These are phyloP conservation scores for Crepidotus variabilis DNA, from an alignment of 768 basidiomycete genomes.

Conservation along the genomic window DNA sequence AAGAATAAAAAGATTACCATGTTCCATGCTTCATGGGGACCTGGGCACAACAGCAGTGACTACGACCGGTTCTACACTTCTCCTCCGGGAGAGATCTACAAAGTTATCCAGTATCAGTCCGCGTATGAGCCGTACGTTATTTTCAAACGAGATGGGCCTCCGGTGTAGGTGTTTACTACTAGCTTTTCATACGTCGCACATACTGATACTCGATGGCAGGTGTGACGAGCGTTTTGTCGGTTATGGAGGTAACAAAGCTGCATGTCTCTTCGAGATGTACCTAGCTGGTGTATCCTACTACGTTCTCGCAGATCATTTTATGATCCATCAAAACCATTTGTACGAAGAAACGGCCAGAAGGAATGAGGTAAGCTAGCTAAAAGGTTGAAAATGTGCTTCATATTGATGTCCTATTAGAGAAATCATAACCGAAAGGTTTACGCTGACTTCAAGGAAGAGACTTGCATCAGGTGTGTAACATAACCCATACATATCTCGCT, in stretches of 20 bases:
- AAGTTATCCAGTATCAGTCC: constrained; percentile 72
- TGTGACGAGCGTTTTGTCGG: constrained; percentile 90
- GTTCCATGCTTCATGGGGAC: constrained; percentile 76
- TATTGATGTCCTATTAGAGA: constrained; percentile 37
- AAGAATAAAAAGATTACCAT: constrained; percentile 54
- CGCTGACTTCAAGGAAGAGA: constrained; percentile 74
- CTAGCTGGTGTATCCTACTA: constrained; percentile 81
- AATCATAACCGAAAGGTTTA: constrained; percentile 76
- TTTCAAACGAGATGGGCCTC: constrained; percentile 70
- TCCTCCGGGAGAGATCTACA: constrained; percentile 64
- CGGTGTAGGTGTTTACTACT: constrained; percentile 51
- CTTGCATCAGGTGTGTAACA: constrained; percentile 39
- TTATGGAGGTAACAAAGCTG: constrained; percentile 91
- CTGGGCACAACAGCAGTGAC: constrained; percentile 80
- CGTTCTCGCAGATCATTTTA: constrained; percentile 82
- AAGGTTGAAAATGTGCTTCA: neutral
- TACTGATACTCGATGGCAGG: constrained; percentile 36
- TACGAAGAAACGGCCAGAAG: constrained; percentile 76
- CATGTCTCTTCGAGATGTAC: constrained; percentile 90
- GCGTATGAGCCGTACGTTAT: constrained; percentile 90
- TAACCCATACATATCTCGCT: constrained; percentile 15
- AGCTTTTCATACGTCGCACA: neutral
- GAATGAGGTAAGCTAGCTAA: constrained; percentile 48
- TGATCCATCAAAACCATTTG: constrained; percentile 82
- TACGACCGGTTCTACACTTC: constrained; percentile 66